Percentiles rank a stretch among this genome's conserved stretches.
phyloP scores from a whole-genome alignment of 177 flowering plant species.

The Vitis hybrid region DNA sequence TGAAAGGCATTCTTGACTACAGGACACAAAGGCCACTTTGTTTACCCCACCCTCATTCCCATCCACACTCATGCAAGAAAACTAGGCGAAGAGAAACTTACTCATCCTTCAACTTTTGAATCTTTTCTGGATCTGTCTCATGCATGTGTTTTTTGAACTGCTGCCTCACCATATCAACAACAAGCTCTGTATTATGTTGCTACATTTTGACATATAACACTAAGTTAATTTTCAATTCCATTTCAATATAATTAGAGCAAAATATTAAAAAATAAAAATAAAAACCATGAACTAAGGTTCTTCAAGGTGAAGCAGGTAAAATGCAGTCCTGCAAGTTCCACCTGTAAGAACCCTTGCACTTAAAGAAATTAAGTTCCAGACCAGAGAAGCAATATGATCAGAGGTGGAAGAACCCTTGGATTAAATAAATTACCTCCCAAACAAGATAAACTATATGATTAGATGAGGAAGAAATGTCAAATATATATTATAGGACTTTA shows the following conservation, averaged over 20 bases:
- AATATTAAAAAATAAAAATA: background rate
- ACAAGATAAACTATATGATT: no score
- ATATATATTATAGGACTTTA: no score
- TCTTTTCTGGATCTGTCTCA: constrained; percentile 91
- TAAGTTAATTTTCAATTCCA: background rate
- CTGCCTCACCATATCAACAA: constrained; percentile 82
- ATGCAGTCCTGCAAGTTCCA: no score
- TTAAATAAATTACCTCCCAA: no score
- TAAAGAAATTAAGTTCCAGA: no score
- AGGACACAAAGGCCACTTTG: background rate
- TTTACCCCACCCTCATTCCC: background rate
- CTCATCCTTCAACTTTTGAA: constrained; percentile 91
- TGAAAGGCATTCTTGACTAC: background rate
- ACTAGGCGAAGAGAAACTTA: constrained; percentile 33
- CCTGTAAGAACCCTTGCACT: no score
- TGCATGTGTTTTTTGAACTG: constrained; percentile 83
- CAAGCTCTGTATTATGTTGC: constrained; percentile 80
- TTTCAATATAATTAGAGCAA: background rate
- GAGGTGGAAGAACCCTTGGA: no score
- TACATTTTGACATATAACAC: constrained; percentile 28
- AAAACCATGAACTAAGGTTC: no score
- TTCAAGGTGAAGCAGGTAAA: no score
- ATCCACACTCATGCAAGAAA: background rate
- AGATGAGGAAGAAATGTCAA: no score
- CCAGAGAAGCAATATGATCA: no score